These are phyloP conservation scores for Penicillium robsamsonii DNA, from an alignment of 495 filamentous ascomycete genomes.

Conservation along the genomic window DNA sequence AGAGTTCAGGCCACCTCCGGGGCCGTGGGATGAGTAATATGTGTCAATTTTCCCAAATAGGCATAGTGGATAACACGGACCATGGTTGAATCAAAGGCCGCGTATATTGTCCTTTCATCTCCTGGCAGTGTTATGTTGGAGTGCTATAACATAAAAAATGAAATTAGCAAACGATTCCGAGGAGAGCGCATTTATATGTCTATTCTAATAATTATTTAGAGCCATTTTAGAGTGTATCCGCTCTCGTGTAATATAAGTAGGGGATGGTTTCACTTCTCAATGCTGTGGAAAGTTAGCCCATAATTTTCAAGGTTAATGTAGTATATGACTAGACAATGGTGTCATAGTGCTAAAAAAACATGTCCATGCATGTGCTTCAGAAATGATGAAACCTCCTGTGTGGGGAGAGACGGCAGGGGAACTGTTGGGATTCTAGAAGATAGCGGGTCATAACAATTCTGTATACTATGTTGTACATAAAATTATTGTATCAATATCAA, in stretches of 20 bases:
- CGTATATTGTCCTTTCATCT: too few species aligned
- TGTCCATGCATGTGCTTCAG: neutral
- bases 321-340: neutral
- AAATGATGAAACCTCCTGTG: constrained; percentile 15
- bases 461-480: too few species aligned
- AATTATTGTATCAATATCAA: neutral
- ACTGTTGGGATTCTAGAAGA: constrained; percentile 14
- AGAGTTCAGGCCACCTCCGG: too few species aligned
- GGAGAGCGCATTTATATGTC: neutral
- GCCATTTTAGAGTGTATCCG: neutral
- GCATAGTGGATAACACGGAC: neutral
- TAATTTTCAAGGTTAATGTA: neutral
- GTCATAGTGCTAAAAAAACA: neutral
- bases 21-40: neutral
- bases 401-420: constrained; percentile 15
- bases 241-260: constrained; percentile 3
- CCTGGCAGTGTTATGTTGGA: too few species aligned
- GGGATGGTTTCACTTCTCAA: neutral
- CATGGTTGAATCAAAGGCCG: neutral
- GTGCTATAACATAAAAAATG: too few species aligned
- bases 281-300: neutral
- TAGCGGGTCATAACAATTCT: constrained; percentile 1
- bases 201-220: neutral
- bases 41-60: neutral
- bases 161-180: neutral